Conservation (phyloP, 306 rosid genomes). For the Sindora glabra region DNA sequence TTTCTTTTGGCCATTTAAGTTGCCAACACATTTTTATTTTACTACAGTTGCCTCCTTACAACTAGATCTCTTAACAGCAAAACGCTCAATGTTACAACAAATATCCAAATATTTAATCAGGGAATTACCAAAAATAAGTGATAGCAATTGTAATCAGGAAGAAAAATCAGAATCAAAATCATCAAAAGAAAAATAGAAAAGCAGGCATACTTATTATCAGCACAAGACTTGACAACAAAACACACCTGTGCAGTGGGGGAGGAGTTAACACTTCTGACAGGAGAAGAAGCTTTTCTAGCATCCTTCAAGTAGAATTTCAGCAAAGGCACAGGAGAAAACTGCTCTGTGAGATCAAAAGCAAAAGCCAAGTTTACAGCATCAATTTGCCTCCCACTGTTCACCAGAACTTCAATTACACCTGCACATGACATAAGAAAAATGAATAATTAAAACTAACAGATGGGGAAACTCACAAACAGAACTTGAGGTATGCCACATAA, state of each 20-base stretch:
- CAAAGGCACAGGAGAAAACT: constrained; percentile 71
- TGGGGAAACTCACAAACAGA: no score
- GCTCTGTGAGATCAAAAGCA: constrained; percentile 74
- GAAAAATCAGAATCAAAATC: background rate
- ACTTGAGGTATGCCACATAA: no score
- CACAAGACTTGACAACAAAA: no score
- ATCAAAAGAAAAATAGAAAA: background rate
- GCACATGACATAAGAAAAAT: constrained; percentile 22
- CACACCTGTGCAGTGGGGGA: constrained; percentile 75
- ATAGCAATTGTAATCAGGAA: background rate
- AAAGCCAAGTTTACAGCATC: constrained; percentile 94
- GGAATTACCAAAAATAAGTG: background rate
- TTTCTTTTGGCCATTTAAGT: no score
- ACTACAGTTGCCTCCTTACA: no score
- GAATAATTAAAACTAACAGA: constrained; percentile 11
- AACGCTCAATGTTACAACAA: background rate
- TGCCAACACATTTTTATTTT: no score
- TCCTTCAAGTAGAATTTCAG: constrained; percentile 88
- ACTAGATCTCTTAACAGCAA: background rate
- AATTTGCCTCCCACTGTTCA: constrained; percentile 86
- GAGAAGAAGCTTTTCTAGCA: constrained; percentile 71
- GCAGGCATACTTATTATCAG: background rate
- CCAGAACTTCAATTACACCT: constrained; percentile 82
- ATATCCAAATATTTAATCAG: background rate
- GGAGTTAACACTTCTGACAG: constrained; percentile 62